Base-by-base conservation (phyloP, 345 rosid genomes). In the Brassica juncea region DNA sequence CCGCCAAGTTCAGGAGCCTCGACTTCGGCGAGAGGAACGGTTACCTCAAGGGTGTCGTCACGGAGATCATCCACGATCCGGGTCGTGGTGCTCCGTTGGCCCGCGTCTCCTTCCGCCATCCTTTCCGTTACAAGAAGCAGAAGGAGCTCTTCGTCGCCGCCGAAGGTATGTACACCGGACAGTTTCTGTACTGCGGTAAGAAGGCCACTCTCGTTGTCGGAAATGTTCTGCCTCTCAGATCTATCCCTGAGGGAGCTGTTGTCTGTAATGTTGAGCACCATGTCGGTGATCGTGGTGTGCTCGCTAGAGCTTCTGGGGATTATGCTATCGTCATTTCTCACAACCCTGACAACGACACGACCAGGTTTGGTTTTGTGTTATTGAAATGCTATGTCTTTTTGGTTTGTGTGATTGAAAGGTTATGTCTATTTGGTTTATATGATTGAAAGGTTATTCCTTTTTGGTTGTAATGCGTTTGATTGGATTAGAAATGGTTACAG, bases 41-140 rank as follows among this genome's bases (percentile, higher is more conserved):
- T 10, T 58, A 58, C 12, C 63, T 58, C 31, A 58, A 58, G 6
- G 63, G 63, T 58, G 63, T 58, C 12, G 63, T 58, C 30, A 58
- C 63, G 6, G 63, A 58, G 63, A 58, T 58, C 63, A 58, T 58
- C 63, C 63, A 58, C 63, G 63, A 58, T 58, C 63, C 63, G 1
- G 30, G 30, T 8, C 63, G 63, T 8, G 63, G 63, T 16, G 63
- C 60, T 55, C 25, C 60, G 25, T 55, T 55, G 8, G 60, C 60
- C 1, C 60, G 60, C 60, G 25, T 55, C 11, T 10, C 27, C 11
- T 55, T 55, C 60, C 30, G 63, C 8, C 63, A 58, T 58, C 30
- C 63, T 58, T 58, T 58, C 63, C 63, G 63, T 23, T 58, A 58
- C 63, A 21, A 58, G 63, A 58, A 58, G 63, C 63, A 58, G 63